Base-by-base conservation (phyloP, 352 stramenopile species). In the Phytophthora palmivora region DNA sequence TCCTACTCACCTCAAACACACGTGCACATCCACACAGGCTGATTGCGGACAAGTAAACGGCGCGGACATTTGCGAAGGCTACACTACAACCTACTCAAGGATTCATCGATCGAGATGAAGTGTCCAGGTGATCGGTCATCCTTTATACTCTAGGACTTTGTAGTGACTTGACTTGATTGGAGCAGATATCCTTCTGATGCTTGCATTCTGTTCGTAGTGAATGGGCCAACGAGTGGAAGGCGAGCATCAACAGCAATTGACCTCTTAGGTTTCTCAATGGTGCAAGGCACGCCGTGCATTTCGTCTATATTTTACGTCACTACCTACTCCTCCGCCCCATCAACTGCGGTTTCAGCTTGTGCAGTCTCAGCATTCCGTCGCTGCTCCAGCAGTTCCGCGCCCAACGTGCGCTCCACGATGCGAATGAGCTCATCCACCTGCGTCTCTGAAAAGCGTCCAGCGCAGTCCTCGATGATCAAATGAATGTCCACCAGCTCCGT, bases 401-500 rank as follows among this genome's bases (percentile, higher is more conserved):
- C 84, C 36, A 94, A 63, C 30, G 85, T 94, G 19, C 82, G 75
- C 48, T 87, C 75, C 15, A 92, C 82, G 47, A 92, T 81, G 41
- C 71, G 67, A 32, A 85, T 84, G 56, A 94, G 80, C 55, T 87
- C 76, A 44, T 92, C 76, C 66, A 95, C 82, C 69, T 95, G 82
- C 45, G 75, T 52, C 66, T 95, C 84, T 12, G 72, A 78, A 62
- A 93, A 91, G 65, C 87, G 82, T 36, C 76, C 78, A 16, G 84
- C 82, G 57, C 87, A 95, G 76, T 95, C 87, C 58, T 95, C 87
- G 21, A 95, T 68, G 55, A 95, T 89, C 52, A 95, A 55, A 41
- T 95, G 87, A 41, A 93, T 79, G 66, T 95, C 87, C 52, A 95
- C 84, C 24, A 95, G 82, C 69, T 93, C 87, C 41, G 72, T 85